A percentile compares a stretch with the other conserved stretches of the same genome.
Conservation (phyloP, 179 eudicot species). For the Amaranthus tricolor region DNA sequence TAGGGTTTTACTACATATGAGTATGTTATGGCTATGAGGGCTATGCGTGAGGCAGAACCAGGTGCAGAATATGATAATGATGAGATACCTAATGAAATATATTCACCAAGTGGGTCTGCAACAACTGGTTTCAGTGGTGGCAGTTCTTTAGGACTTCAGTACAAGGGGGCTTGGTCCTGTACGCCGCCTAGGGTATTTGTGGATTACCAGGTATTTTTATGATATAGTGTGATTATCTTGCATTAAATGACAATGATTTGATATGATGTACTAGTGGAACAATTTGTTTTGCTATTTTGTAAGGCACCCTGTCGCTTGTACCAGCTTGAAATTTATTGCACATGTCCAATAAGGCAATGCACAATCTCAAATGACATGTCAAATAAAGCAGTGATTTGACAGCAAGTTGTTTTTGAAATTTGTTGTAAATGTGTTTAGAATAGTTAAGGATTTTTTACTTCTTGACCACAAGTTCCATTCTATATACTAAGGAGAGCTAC, state of each 20-base stretch:
- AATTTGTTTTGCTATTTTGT: not conserved
- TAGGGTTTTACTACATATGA: constrained; percentile 96
- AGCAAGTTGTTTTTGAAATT: not conserved
- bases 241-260: not conserved
- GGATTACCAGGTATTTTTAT: constrained; percentile 72
- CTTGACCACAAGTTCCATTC: not conserved
- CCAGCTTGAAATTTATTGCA: not conserved
- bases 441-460: constrained; percentile 2
- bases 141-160: constrained; percentile 86
- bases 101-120: constrained; percentile 86
- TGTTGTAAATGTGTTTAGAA: not conserved
- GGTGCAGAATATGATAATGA: constrained; percentile 62
- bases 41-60: constrained; percentile 84
- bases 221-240: not conserved
- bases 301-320: not conserved
- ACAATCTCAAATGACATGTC: not conserved
- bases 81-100: constrained; percentile 60
- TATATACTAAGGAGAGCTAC: not conserved
- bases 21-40: constrained; percentile 97
- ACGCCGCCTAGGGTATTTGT: constrained; percentile 97
- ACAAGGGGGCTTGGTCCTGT: constrained; percentile 91
- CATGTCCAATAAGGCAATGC: not conserved
- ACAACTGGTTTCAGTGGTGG: constrained; percentile 97
- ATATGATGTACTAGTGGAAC: not conserved
- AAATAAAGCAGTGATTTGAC: not conserved